Percentiles rank a stretch among this genome's conserved stretches.
Evolutionary conservation across 495 filamentous ascomycete genomes (phyloP).

Genomic region (Penicillium paxilli): DNA sequence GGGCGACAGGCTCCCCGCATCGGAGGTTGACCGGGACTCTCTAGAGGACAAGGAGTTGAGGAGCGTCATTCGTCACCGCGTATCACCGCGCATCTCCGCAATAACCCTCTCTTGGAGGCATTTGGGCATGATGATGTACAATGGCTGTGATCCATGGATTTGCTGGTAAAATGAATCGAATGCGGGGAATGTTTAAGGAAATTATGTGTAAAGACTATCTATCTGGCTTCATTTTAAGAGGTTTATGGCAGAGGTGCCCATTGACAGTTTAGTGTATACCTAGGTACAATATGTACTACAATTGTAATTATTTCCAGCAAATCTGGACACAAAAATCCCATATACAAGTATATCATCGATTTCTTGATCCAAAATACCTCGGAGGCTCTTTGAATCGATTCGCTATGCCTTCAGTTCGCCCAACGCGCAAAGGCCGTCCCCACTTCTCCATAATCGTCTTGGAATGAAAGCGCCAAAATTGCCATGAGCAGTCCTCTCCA

Average conservation of each 20-base stretch:
- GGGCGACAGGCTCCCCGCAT: background rate
- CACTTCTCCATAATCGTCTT: background rate
- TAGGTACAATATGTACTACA: background rate
- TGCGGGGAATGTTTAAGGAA: background rate
- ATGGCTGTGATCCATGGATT: background rate
- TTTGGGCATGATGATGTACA: background rate
- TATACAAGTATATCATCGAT: background rate
- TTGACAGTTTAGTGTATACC: no score
- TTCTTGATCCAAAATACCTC: slow-evolving; percentile 9
- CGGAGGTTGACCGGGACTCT: background rate
- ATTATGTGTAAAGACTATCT: background rate
- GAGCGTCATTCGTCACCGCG: background rate
- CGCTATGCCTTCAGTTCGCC: slow-evolving; percentile 4
- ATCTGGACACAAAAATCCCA: no score
- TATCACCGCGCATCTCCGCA: slow-evolving; percentile 8
- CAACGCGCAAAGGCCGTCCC: background rate
- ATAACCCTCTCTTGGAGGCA: background rate
- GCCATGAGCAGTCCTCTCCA: slow-evolving; percentile 16
- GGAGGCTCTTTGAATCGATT: slow-evolving; percentile 9
- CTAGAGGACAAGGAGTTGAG: background rate
- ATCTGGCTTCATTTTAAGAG: background rate
- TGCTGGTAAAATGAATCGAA: background rate
- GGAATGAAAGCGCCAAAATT: slow-evolving; percentile 13
- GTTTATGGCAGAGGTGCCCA: background rate
- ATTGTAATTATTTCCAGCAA: no score